A percentile compares a stretch with the other conserved stretches of the same genome.
Conservation (phyloP, 192 early-diverging fungal species). For the Coemansia sp. region DNA sequence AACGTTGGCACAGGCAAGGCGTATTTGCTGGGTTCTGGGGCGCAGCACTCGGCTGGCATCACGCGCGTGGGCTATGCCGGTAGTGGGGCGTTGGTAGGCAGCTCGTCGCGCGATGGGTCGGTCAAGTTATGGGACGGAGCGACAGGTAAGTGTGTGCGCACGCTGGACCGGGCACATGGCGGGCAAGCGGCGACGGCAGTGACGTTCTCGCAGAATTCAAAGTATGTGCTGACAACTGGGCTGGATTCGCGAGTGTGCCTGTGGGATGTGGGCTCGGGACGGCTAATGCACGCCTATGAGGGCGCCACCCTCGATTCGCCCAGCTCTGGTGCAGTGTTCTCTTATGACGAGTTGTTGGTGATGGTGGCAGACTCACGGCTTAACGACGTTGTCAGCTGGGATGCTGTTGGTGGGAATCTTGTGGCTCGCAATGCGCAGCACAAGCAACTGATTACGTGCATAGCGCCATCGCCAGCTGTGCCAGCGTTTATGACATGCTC, state of each 20-base stretch:
- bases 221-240: conserved; percentile 77
- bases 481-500: conserved; percentile 48
- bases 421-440: conserved; percentile 40
- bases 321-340: conserved; percentile 57
- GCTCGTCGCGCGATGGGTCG: conserved; percentile 79
- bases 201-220: conserved; percentile 69
- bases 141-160: conserved; percentile 69
- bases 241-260: conserved; percentile 69
- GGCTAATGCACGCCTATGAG: conserved; percentile 67
- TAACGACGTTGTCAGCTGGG: conserved; percentile 68
- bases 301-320: conserved; percentile 55
- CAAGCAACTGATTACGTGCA: conserved; percentile 26
- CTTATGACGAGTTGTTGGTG: conserved; percentile 69
- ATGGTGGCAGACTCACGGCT: conserved; percentile 65
- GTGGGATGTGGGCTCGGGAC: conserved; percentile 82
- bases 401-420: conserved; percentile 62
- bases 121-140: conserved; percentile 87
- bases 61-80: conserved; percentile 70
- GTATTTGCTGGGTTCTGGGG: conserved; percentile 59
- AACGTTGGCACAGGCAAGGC: conserved; percentile 85
- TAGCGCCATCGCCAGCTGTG: conserved; percentile 29
- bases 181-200: conserved; percentile 72
- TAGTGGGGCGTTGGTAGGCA: conserved; percentile 70
- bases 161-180: conserved; percentile 75
- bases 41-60: conserved; percentile 40